Percentiles rank a stretch among this genome's conserved stretches.
Conservation (phyloP, 768 basidiomycete genomes). For the Kockovaella imperatae region DNA sequence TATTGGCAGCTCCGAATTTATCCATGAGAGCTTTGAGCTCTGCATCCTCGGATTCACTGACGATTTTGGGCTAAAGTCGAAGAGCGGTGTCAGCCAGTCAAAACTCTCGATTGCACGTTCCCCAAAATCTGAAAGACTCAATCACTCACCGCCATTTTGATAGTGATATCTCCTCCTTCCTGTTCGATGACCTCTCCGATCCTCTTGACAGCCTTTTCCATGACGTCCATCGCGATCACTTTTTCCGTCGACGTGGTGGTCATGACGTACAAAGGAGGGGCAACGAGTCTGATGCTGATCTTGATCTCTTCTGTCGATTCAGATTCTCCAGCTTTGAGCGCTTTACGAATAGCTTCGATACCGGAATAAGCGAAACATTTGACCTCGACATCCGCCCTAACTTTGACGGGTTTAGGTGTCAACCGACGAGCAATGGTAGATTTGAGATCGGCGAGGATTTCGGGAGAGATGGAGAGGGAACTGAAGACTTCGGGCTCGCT, state of each 20-base stretch:
- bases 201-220: conserved; percentile 86
- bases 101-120: neutral
- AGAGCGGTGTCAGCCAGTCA: conserved; percentile 2
- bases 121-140: neutral
- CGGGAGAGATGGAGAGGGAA: conserved; percentile 53
- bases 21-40: conserved; percentile 97
- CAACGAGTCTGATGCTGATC: conserved; percentile 93
- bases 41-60: conserved; percentile 94
- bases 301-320: conserved; percentile 81
- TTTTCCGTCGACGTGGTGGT: conserved; percentile 97
- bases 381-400: conserved; percentile 93
- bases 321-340: conserved; percentile 76
- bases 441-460: conserved; percentile 59
- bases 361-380: conserved; percentile 93
- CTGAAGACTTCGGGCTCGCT: conserved; percentile 79
- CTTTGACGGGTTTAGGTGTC: conserved; percentile 96
- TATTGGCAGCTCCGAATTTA: conserved; percentile 85
- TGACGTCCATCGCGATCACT: conserved; percentile 76
- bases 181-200: conserved; percentile 78
- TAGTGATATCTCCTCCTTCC: conserved; percentile 73
- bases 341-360: conserved; percentile 92
- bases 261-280: conserved; percentile 90
- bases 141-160: conserved; percentile 84
- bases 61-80: conserved; percentile 99
- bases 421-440: conserved; percentile 85